Base-by-base conservation (phyloP, 495 filamentous ascomycete species). In the Trichocladium antarcticum region DNA sequence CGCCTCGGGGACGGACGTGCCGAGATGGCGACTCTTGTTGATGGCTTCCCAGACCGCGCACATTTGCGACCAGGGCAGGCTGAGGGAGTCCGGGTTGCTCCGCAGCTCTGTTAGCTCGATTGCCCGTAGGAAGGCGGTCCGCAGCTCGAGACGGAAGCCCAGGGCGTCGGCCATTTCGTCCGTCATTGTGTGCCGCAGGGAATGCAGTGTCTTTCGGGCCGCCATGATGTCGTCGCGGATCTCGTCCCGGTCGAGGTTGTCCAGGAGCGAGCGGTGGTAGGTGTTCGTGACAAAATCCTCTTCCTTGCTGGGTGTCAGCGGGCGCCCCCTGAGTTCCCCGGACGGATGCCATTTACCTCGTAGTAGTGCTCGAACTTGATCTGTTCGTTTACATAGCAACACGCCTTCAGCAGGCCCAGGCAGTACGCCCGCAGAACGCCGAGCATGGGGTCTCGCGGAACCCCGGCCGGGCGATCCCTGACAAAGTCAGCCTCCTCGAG, bases 261-360 rank as follows among this genome's bases (percentile, higher is more conserved):
- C 76, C 22, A 97, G 68, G 0, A 99, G 74, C 36, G 74, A 75
- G 22, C 89, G 78, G 53, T 87, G 83, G 62, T 90, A 97, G 0
- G 89, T 79, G 61, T 93, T 87, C 4, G 85, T 86, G 19, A 89
- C 84, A 55, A 97, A 96, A 57, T 98, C 92, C 67, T 98, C 92
- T 68, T 98, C 92, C 85, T 93, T 32, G 14, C 0, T 6, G 8
- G 17, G n/a, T 16, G 45, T 73, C 41, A 76, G 61, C 27, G 39
- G 10, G 1, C 6, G n/a, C 10, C 31, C 3, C 43, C 48, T 21
- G 22, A 32, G 40, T 6, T 29, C 15, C 5, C 8, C 21, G 5
- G 21, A 5, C 19, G 34, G 19, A 19, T 64, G 61, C 56, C 6
- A 60, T 65, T 49, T 56, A 89, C 87, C 76, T 98, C 92, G 60